These are phyloP conservation scores for Populus pruinosa DNA, from an alignment of 345 rosid genomes.

Conservation along the genomic window DNA sequence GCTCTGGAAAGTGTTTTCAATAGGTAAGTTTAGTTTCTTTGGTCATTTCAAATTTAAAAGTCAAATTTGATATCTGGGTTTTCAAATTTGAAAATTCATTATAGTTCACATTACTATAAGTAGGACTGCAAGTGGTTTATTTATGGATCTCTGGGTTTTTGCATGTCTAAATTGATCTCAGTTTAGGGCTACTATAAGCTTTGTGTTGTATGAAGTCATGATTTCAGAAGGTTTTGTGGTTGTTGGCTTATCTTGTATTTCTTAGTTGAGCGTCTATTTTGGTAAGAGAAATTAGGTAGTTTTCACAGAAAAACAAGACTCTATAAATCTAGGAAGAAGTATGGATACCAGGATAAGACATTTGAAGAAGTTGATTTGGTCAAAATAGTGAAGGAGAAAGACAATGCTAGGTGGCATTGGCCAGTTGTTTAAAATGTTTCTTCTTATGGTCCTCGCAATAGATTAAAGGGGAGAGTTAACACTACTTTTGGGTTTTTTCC, in stretches of 20 bases:
- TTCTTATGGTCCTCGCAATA: neutral
- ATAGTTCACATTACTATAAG: neutral
- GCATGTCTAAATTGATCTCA: neutral
- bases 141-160: neutral
- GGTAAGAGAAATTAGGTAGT: neutral
- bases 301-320: neutral
- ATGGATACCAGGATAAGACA: neutral
- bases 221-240: neutral
- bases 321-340: neutral
- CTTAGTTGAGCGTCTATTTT: neutral
- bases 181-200: neutral
- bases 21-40: constrained; percentile 24
- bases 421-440: neutral
- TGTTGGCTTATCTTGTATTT: neutral
- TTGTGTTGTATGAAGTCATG: neutral
- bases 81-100: neutral
- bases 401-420: neutral
- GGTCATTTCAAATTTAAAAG: neutral
- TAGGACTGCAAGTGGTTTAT: neutral
- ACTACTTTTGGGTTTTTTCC: neutral
- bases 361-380: neutral
- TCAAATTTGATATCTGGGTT: too few species aligned
- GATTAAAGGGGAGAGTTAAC: neutral
- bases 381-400: neutral
- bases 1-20: constrained; percentile 45